Conservation (phyloP, 2,329 filamentous ascomycete genomes). For the Fusarium fujikuroi region DNA sequence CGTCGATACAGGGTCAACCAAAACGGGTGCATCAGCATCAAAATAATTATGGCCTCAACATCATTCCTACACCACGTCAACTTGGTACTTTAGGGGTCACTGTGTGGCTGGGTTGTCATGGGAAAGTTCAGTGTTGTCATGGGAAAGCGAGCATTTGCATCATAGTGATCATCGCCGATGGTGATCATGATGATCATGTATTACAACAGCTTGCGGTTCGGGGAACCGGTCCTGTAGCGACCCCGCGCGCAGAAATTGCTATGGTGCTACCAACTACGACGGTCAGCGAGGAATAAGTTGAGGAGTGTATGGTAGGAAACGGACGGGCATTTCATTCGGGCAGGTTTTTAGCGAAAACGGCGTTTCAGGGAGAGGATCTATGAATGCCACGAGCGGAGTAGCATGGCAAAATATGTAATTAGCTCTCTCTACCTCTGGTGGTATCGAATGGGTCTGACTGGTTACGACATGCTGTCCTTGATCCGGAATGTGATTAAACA, state of each 20-base stretch:
- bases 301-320: not conserved
- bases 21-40: conserved; percentile 49
- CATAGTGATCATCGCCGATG: conserved; percentile 28
- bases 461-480: not conserved
- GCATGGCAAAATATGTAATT: conserved; percentile 4
- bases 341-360: conserved; percentile 38
- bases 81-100: not conserved
- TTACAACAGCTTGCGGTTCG: conserved; percentile 2
- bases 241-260: not conserved
- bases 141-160: conserved; percentile 33
- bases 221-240: not conserved
- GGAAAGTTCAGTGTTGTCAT: conserved; percentile 26
- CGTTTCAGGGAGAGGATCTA: conserved; percentile 32
- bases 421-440: conserved; percentile 15
- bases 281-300: not conserved
- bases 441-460: conserved; percentile 3
- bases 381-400: conserved; percentile 6
- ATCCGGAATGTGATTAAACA: conserved; percentile 12
- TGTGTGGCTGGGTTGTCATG: conserved; percentile 11
- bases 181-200: conserved; percentile 6
- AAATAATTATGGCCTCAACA: conserved; percentile 28
- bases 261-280: conserved; percentile 4
- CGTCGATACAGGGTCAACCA: conserved; percentile 55
- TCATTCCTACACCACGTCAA: not conserved
- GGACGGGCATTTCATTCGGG: not conserved